Conservation (phyloP, 2,329 filamentous ascomycete genomes). For the Thelonectria rubi region DNA sequence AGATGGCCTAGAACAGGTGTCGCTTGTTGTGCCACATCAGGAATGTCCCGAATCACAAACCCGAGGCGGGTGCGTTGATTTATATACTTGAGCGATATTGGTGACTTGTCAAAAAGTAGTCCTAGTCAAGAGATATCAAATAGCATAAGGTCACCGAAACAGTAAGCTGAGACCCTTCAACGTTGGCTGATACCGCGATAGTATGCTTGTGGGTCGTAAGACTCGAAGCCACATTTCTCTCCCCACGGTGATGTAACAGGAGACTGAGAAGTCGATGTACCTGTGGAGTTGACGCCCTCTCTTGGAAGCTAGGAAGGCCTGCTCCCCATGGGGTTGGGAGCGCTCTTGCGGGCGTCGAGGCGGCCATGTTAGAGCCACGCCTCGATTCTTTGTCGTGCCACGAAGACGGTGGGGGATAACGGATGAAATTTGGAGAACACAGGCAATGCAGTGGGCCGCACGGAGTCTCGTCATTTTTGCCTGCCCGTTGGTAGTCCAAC, state of each 20-base stretch:
- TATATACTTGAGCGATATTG: not conserved
- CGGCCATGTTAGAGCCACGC: not conserved
- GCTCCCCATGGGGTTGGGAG: constrained; percentile 3
- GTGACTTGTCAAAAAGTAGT: not conserved
- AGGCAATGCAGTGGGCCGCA: not conserved
- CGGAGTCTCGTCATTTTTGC: not conserved
- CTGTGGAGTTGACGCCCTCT: not conserved
- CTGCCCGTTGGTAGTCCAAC: not conserved
- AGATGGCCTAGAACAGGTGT: not conserved
- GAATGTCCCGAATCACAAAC: not conserved
- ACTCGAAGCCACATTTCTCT: not conserved
- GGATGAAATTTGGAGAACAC: not conserved
- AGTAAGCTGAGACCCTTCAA: not conserved
- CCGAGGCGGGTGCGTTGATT: not conserved
- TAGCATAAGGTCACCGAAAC: not conserved
- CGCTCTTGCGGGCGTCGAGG: not conserved
- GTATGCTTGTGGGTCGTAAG: not conserved
- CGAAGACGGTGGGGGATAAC: not conserved
- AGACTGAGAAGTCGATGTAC: not conserved
- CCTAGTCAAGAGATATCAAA: not conserved
- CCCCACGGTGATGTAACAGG: constrained; percentile 1
- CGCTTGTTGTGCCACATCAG: not conserved
- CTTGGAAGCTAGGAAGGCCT: not conserved
- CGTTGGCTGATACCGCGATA: not conserved
- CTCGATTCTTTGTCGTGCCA: not conserved